Base-by-base conservation (phyloP, 257 asterid genomes). In the Solanum tarapatanum region DNA sequence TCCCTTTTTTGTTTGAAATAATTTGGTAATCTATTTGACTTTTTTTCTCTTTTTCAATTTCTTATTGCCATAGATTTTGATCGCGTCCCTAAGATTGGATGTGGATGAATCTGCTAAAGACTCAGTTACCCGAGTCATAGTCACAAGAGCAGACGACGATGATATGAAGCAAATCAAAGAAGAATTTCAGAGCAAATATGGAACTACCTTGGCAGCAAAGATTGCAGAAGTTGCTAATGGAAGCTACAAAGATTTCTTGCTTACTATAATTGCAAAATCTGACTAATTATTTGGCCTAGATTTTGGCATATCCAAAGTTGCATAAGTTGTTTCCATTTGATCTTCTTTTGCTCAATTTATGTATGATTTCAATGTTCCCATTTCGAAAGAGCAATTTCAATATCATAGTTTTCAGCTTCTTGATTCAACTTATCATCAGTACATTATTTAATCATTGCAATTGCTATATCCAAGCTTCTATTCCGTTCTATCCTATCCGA, bases 171-270 rank as follows among this genome's bases (percentile, higher is more conserved):
- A 77, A 35, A 95, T 95, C 86, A 93, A 95, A 88, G 93, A 93
- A 66, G 97, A 93, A 69, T 94, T 83, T 76, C 45, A 84, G 12
- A 43, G 45, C 17, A 90, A 88, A 69, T 90, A 43, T 88, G 95
- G 98, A 32, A 88, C 87, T 41, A 75, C 87, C 87, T 90, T 94
- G 43, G 11, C 92, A 17, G 87, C 87, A 41, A 96, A 90, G 90
- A 90, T 96, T 88, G 93, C 91, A 90, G 98, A 94, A 58, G 92
- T 92, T 1, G 95, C 96, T 66, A 94, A 93, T 87, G 98, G 98
- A 45, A 95, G 91, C 87, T 95, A 94, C 36, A 93, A 90, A 75
- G 96, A 95, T 89, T 93, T 95, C 91, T 91, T 95, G 95, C 95
- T 94, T 58, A 88, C 96, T 76, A 87, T 95, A 68, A 74, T 92